Base-by-base conservation (phyloP, 75 land plant species). In the Pinus taeda region DNA sequence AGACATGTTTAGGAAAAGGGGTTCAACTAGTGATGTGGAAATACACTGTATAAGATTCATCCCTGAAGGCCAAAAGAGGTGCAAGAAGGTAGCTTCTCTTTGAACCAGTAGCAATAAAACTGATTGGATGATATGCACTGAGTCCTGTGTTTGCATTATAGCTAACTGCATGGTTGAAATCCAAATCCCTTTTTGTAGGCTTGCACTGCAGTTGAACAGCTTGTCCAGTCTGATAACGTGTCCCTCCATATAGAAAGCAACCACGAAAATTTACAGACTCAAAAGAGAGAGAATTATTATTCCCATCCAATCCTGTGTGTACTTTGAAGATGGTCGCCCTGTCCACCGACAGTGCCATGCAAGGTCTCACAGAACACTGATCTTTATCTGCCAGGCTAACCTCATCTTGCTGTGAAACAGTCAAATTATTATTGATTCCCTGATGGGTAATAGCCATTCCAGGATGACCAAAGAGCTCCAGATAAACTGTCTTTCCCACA, bases 11-110 rank as follows among this genome's bases (percentile, higher is more conserved):
- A 49, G 55, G 12, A 49, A 9, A 9, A 49, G 11, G 55, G 55
- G 11, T 49, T 49, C 55, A 49, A 49, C 12, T 49, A 49, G 74
- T 73, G 59, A 88, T 73, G 69, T 92, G 86, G 79, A 95, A 93
- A 79, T 91, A 95, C 20, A 83, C 89, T 15, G 89, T 90, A 49
- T 95, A 93, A 5, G 72, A 83, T 75, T 95, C 98, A 90, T 95
- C 98, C 59, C 76, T 87, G 76, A 85, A 75, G 73, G 85, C 82
- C 77, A 73, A 63, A 17, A 95, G 79, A 36, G 98, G 98, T 42
- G 75, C 75, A 37, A 95, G 76, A 49, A 93, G 75, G 74, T 84
- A 95, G 59, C 79, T 88, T 75, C 88, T 81, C 37, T 71, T 77
- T 17, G 24, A 78, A 11, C 96, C 97, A 71, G 82, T 87, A 0